phyloP scores from a whole-genome alignment of 1,284 basidiomycete species.

The Abortiporus biennis region DNA sequence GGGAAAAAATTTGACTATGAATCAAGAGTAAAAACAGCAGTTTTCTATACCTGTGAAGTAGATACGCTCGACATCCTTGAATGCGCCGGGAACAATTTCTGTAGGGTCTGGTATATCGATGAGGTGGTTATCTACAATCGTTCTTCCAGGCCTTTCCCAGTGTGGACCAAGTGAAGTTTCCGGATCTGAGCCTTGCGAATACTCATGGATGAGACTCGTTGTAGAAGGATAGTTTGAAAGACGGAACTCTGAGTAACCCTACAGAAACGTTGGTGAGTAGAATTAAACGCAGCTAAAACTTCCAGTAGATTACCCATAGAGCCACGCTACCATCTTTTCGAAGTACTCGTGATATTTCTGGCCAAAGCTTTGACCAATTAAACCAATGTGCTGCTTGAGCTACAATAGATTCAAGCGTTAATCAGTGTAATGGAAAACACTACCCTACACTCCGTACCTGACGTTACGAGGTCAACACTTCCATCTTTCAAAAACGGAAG shows the following conservation, averaged over 20 bases:
- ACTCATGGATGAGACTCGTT: constrained; percentile 53
- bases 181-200: constrained; percentile 51
- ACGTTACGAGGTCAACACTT: constrained; percentile 69
- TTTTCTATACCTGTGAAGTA: constrained; percentile 45
- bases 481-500: constrained; percentile 45
- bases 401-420: constrained; percentile 18
- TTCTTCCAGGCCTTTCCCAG: constrained; percentile 79
- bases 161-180: constrained; percentile 60
- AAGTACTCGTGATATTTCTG: constrained; percentile 58
- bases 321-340: constrained; percentile 67
- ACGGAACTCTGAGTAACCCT: constrained; percentile 80
- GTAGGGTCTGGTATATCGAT: constrained; percentile 60
- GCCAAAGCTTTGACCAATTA: constrained; percentile 69
- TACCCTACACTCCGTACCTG: constrained; percentile 41
- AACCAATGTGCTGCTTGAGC: constrained; percentile 90
- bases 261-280: constrained; percentile 1
- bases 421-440: background rate
- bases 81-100: constrained; percentile 26
- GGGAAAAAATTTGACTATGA: constrained; percentile 1
- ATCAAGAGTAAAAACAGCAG: constrained; percentile 6
- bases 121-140: constrained; percentile 69
- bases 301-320: constrained; percentile 56
- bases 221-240: constrained; percentile 55
- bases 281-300: background rate
- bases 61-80: constrained; percentile 39